phyloP scores from a whole-genome alignment of 371 early-diverging fungal genomes.

The Mortierella sp. region DNA sequence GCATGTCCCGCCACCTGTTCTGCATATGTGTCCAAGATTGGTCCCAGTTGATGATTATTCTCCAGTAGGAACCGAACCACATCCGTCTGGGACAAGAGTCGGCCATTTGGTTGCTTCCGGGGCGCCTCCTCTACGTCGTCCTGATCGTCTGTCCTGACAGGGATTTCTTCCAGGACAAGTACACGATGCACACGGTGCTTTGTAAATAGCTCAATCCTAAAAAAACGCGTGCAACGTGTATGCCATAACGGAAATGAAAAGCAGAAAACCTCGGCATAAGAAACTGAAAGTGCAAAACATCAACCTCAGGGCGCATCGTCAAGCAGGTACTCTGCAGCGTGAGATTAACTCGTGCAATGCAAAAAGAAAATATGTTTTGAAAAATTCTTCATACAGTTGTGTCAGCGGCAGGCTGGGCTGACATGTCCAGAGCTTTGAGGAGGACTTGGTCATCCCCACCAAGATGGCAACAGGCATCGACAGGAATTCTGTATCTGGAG shows the following conservation, averaged over 20 bases:
- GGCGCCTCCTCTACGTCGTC: constrained; percentile 26
- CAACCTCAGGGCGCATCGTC: no score
- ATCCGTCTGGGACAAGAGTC: constrained; percentile 71
- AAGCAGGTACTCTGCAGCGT: no score
- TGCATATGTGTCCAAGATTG: constrained; percentile 61
- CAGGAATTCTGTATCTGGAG: constrained; percentile 35
- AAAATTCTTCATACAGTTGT: constrained; percentile 51
- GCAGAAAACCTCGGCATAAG: background rate
- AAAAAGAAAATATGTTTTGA: no score
- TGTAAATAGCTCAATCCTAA: constrained; percentile 58
- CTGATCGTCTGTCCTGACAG: constrained; percentile 17
- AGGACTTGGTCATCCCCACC: constrained; percentile 51
- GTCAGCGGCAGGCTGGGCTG: constrained; percentile 40
- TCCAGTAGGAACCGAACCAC: constrained; percentile 65
- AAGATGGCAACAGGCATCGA: constrained; percentile 53
- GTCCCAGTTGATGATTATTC: constrained; percentile 68
- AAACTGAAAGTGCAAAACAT: background rate
- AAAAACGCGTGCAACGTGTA: background rate
- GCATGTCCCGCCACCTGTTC: constrained; percentile 53
- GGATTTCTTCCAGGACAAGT: constrained; percentile 57
- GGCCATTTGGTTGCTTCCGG: constrained; percentile 47
- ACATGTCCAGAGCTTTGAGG: constrained; percentile 54
- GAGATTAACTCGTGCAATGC: no score
- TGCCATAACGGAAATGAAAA: background rate
- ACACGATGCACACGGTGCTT: constrained; percentile 62